A percentile compares a stretch with the other conserved stretches of the same genome.
These are phyloP conservation scores for Wickerhamomyces chambardii DNA, from an alignment of 805 yeast genomes.

Conservation along the genomic window DNA sequence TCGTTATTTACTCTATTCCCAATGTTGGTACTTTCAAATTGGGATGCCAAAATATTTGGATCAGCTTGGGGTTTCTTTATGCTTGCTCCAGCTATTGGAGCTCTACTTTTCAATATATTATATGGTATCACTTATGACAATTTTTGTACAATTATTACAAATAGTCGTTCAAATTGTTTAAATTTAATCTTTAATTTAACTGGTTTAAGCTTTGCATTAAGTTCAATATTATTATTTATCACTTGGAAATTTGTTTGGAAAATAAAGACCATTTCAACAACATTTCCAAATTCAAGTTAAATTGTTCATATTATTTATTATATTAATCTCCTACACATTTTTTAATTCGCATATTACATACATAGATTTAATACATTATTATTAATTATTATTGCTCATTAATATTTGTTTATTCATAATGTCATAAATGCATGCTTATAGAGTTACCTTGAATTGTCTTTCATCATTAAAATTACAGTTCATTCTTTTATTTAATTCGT, in stretches of 20 bases:
- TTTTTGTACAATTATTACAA: slow-evolving; percentile 11
- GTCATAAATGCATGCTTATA: too few relatives aligned
- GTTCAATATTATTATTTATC: slow-evolving; percentile 1
- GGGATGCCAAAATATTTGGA: slow-evolving; percentile 87
- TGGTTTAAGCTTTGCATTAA: neutral
- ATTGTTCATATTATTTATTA: too few relatives aligned
- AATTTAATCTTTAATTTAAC: slow-evolving; percentile 1
- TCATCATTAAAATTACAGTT: too few relatives aligned
- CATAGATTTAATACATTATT: too few relatives aligned
- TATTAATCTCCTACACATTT: too few relatives aligned
- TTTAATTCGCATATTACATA: too few relatives aligned
- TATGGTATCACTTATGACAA: slow-evolving; percentile 60
- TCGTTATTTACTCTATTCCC: slow-evolving; percentile 83
- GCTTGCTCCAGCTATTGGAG: slow-evolving; percentile 82
- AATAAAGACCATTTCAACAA: too few relatives aligned
- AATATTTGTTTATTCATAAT: too few relatives aligned
- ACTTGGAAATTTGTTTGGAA: slow-evolving; percentile 8
- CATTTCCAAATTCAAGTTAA: too few relatives aligned
- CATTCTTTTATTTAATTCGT: too few relatives aligned
- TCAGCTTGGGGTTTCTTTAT: slow-evolving; percentile 89
- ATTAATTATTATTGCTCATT: too few relatives aligned
- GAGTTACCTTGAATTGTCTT: too few relatives aligned
- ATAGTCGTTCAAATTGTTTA: neutral
- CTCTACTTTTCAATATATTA: slow-evolving; percentile 55
- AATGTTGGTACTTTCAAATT: slow-evolving; percentile 69